Evolutionary conservation across 176 grass and related monocot genomes (phyloP).

Genomic region (Coix lacrymajobi): DNA sequence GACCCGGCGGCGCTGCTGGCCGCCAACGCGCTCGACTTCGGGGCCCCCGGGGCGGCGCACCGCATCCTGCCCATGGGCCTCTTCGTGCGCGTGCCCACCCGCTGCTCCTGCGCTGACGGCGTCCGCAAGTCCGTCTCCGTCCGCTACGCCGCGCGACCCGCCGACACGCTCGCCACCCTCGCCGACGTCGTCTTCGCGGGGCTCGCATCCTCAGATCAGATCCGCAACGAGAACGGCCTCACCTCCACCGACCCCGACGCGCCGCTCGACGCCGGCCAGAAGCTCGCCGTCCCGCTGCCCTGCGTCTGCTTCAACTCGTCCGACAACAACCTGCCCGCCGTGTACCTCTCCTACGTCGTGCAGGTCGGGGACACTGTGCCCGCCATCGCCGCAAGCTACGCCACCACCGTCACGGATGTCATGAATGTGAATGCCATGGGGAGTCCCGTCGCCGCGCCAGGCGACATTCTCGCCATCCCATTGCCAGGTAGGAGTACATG

Average conservation of each 20-base stretch:
- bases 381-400: slow-evolving; percentile 53
- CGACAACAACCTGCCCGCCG: slow-evolving; percentile 70
- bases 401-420: slow-evolving; percentile 74
- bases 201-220: slow-evolving; percentile 71
- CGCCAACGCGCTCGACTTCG: slow-evolving; percentile 69
- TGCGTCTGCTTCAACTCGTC: slow-evolving; percentile 92
- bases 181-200: slow-evolving; percentile 64
- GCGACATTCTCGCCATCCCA: slow-evolving; percentile 78
- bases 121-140: slow-evolving; percentile 79
- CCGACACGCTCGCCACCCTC: slow-evolving; percentile 69
- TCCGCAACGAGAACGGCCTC: slow-evolving; percentile 61
- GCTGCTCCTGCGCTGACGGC: slow-evolving; percentile 74
- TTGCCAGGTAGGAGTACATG: slow-evolving; percentile 48
- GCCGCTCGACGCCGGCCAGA: slow-evolving; percentile 56
- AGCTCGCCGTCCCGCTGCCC: slow-evolving; percentile 67
- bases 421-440: slow-evolving; percentile 91
- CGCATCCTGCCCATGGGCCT: slow-evolving; percentile 74
- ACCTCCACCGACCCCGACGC: slow-evolving; percentile 46
- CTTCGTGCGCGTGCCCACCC: slow-evolving; percentile 63
- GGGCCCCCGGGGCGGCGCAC: slow-evolving; percentile 48
- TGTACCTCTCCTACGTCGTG: slow-evolving; percentile 88
- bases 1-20: slow-evolving; percentile 55
- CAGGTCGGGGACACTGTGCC: slow-evolving; percentile 64
- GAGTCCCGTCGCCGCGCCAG: slow-evolving; percentile 51
- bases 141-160: slow-evolving; percentile 61